Evolutionary conservation across 768 basidiomycete genomes (phyloP).

Genomic region (Rhodotorula graminis): DNA sequence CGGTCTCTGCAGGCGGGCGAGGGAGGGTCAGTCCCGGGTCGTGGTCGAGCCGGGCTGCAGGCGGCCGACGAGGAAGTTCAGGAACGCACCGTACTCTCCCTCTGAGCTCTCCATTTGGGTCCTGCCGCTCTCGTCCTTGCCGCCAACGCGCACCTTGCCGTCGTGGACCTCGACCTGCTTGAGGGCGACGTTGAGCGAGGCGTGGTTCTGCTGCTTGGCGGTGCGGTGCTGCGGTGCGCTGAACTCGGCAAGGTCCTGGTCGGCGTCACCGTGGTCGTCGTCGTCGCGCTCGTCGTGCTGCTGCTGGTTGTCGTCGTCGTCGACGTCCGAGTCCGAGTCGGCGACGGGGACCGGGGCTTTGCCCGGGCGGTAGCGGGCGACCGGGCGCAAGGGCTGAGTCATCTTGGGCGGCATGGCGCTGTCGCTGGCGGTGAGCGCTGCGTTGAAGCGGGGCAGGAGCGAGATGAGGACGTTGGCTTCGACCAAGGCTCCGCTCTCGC

Average conservation of each 20-base stretch:
- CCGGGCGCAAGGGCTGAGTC: conserved; percentile 51
- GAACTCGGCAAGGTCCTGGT: conserved; percentile 50
- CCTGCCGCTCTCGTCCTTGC: conserved; percentile 70
- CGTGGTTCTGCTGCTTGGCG: conserved; percentile 42
- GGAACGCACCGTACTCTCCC: conserved; percentile 45
- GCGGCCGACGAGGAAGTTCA: not conserved
- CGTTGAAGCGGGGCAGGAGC: no score
- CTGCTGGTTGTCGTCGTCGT: conserved; percentile 33
- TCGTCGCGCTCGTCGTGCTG: conserved; percentile 29
- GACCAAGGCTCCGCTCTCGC: no score
- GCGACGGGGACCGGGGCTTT: conserved; percentile 45
- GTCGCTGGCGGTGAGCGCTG: no score
- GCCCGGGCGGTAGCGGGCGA: conserved; percentile 82
- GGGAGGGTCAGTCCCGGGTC: conserved; percentile 48
- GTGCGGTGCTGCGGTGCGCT: conserved; percentile 16
- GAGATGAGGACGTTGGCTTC: no score
- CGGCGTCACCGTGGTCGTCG: conserved; percentile 7
- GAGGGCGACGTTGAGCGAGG: conserved; percentile 67
- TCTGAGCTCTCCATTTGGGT: conserved; percentile 58
- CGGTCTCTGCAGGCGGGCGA: conserved; percentile 51
- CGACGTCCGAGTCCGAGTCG: conserved; percentile 38
- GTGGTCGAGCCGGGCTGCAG: no score
- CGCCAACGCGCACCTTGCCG: conserved; percentile 74
- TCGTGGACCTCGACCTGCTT: conserved; percentile 75
- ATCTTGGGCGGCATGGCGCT: not conserved